Evolutionary conservation across 2,329 filamentous ascomycete species (phyloP).

Genomic region (Fusarium sp.): DNA sequence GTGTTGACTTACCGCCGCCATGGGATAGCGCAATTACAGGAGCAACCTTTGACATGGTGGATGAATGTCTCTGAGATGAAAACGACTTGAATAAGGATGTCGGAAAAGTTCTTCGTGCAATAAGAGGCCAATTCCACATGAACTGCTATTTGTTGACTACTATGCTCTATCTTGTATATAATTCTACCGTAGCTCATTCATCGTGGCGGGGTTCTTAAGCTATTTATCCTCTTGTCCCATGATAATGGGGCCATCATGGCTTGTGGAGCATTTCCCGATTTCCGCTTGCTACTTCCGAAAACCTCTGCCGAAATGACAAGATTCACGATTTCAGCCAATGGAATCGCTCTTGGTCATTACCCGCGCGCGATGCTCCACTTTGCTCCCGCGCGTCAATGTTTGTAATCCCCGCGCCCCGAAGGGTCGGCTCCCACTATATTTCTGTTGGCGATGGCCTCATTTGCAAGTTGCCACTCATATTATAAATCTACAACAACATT

Average conservation of each 20-base stretch:
- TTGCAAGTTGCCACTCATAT: conserved; percentile 50
- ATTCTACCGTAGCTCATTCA: neutral
- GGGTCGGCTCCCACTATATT: neutral
- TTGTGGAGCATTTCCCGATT: conserved; percentile 29
- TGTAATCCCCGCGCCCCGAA: conserved; percentile 33
- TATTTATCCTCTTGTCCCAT: conserved; percentile 30
- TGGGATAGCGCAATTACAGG: conserved; percentile 61
- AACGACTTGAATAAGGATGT: neutral
- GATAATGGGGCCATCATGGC: conserved; percentile 31
- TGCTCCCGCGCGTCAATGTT: conserved; percentile 1
- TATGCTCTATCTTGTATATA: neutral
- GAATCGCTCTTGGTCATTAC: conserved; percentile 37
- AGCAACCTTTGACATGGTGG: conserved; percentile 52
- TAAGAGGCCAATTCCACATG: conserved; percentile 26
- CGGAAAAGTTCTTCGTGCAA: conserved; percentile 10
- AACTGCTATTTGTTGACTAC: neutral
- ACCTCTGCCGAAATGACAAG: neutral
- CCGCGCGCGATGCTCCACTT: conserved; percentile 43
- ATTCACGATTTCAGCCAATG: conserved; percentile 3
- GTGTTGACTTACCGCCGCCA: conserved; percentile 53
- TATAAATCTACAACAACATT: neutral
- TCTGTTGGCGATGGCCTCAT: neutral
- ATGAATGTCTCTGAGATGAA: neutral
- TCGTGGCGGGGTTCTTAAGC: conserved; percentile 11
- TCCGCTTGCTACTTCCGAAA: conserved; percentile 19